Conservation (phyloP, 73 alveolate genomes). For the Tetrahymena malaccensis region DNA sequence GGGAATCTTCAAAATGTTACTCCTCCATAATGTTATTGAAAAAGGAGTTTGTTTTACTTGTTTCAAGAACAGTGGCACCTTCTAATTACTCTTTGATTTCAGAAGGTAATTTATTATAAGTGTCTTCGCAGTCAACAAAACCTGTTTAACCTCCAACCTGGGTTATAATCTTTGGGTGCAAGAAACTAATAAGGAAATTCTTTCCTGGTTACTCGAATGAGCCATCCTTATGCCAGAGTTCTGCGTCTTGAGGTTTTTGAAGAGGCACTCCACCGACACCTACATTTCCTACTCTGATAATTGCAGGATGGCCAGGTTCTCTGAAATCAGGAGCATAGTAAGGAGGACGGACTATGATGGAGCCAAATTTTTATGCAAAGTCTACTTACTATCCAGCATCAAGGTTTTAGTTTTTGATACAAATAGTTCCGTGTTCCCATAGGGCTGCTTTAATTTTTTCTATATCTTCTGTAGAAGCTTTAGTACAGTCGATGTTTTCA, state of each 20-base stretch:
- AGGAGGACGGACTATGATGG: neutral
- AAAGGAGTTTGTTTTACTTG: neutral
- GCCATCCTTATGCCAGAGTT: neutral
- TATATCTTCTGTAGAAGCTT: neutral
- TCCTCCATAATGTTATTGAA: neutral
- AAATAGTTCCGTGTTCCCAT: neutral
- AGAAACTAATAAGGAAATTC: neutral
- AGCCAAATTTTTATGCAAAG: neutral
- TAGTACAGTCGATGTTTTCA: neutral
- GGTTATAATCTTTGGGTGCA: neutral
- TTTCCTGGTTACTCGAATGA: neutral
- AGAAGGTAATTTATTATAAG: neutral
- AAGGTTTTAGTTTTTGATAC: neutral
- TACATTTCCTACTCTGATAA: neutral
- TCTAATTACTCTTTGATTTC: neutral
- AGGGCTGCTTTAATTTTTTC: neutral
- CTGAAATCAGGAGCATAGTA: neutral
- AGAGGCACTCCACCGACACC: neutral
- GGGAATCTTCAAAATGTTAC: neutral
- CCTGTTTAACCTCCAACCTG: neutral
- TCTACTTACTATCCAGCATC: neutral
- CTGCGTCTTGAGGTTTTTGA: neutral
- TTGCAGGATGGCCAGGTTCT: neutral
- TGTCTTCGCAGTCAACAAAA: neutral
- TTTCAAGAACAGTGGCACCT: neutral